Evolutionary conservation across 331 rosid genomes (phyloP).

Genomic region (Malus hybrid): DNA sequence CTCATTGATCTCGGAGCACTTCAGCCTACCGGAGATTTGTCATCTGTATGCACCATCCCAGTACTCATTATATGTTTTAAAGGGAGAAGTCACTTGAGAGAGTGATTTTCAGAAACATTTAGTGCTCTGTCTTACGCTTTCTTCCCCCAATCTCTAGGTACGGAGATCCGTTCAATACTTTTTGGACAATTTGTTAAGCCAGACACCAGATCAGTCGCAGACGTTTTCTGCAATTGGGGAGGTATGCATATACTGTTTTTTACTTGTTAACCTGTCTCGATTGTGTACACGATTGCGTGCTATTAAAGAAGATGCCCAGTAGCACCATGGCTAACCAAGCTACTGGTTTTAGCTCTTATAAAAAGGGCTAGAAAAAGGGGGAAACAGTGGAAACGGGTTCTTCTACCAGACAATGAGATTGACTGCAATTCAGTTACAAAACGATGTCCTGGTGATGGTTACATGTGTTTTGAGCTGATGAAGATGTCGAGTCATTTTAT

Average conservation of each 20-base stretch:
- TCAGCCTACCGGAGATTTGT: conserved; percentile 87
- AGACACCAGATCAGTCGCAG: conserved; percentile 72
- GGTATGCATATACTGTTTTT: conserved; percentile 28
- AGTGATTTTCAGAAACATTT: background rate
- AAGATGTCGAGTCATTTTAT: background rate
- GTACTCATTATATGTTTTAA: background rate
- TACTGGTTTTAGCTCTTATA: background rate
- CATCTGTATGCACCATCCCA: conserved; percentile 39
- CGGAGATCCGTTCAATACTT: conserved; percentile 88
- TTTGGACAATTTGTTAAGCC: conserved; percentile 71
- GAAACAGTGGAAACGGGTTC: background rate
- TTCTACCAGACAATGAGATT: background rate
- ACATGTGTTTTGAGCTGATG: background rate
- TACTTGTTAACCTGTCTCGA: background rate
- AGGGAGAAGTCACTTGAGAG: background rate
- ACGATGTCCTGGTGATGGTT: background rate
- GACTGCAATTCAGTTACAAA: background rate
- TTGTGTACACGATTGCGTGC: background rate
- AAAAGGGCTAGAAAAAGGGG: background rate
- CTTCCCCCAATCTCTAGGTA: conserved; percentile 36
- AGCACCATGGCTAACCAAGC: background rate
- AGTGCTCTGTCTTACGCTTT: background rate
- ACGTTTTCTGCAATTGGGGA: conserved; percentile 87
- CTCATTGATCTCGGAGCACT: conserved; percentile 92
- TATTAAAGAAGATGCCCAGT: background rate